A percentile compares a stretch with the other conserved stretches of the same genome.
phyloP scores from a whole-genome alignment of 495 filamentous ascomycete species.

The Aspergillus ostianus region DNA sequence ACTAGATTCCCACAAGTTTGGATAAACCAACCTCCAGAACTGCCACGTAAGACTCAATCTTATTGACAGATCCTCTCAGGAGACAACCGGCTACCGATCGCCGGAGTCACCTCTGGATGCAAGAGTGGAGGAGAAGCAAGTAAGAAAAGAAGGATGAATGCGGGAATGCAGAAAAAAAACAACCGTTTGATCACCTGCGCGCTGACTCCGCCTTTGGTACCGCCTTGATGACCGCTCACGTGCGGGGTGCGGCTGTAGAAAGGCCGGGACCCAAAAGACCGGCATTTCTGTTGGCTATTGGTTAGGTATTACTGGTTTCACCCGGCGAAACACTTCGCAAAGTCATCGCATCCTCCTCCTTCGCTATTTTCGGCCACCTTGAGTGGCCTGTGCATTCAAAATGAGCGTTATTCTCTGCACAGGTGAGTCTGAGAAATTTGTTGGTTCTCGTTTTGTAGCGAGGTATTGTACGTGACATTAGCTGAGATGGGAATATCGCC shows the following conservation, averaged over 20 bases:
- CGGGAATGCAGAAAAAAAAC: conserved; percentile 2
- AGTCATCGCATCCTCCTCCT: conserved; percentile 1
- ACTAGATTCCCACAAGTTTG: not conserved
- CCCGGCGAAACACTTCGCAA: not conserved
- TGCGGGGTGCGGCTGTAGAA: conserved; percentile 7
- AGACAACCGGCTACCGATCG: not conserved
- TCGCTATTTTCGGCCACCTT: conserved; percentile 4
- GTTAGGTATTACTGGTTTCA: not conserved
- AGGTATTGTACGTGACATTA: not conserved
- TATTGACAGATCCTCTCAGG: not conserved
- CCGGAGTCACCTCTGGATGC: not conserved
- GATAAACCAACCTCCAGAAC: not conserved
- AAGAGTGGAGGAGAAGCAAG: not conserved
- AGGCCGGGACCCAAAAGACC: conserved; percentile 13
- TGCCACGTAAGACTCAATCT: not conserved
- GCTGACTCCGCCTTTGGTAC: conserved; percentile 11
- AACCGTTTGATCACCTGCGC: conserved; percentile 4
- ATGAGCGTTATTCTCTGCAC: conserved; percentile 92
- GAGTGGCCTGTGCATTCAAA: conserved; percentile 12
- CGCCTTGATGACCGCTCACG: conserved; percentile 24
- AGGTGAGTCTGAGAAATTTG: conserved; percentile 50
- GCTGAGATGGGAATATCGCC: conserved; percentile 1
- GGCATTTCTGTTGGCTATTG: conserved; percentile 9
- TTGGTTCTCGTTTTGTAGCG: not conserved
- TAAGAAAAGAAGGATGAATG: no score